These are phyloP conservation scores for Trebouxia sp. DNA, from an alignment of 139 green algal species.

Conservation along the genomic window DNA sequence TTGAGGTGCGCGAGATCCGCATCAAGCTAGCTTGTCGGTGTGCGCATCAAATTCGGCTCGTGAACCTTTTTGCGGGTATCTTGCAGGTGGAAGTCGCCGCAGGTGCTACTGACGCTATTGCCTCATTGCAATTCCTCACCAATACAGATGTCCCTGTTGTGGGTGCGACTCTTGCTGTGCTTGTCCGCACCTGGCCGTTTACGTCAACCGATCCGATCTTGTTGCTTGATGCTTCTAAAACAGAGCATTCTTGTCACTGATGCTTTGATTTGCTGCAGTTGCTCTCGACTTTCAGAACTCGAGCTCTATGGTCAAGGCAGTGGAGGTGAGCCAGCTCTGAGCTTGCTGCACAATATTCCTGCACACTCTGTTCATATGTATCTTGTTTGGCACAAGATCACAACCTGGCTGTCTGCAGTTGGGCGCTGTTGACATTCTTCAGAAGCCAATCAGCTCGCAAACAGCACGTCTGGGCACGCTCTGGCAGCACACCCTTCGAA, in stretches of 20 bases:
- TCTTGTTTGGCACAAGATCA: too few species aligned
- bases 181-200: neutral
- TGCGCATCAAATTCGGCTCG: neutral
- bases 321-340: neutral
- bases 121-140: neutral
- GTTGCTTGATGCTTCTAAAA: neutral
- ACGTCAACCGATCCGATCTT: neutral
- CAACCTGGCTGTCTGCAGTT: neutral
- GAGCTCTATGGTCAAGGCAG: constrained; percentile 2
- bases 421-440: constrained; percentile 33
- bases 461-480: constrained; percentile 11
- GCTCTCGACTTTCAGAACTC: constrained; percentile 1
- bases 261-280: neutral
- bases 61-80: constrained; percentile 2
- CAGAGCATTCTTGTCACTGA: too few species aligned
- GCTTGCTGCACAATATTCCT: too few species aligned
- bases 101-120: neutral
- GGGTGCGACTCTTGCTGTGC: neutral
- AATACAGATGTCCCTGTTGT: neutral
- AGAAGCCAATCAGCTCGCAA: constrained; percentile 17
- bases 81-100: constrained; percentile 1
- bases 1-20: neutral
- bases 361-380: too few species aligned
- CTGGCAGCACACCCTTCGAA: constrained; percentile 31
- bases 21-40: neutral